Conservation (phyloP, 2,329 filamentous ascomycete species). For the Colletotrichum camelliae region DNA sequence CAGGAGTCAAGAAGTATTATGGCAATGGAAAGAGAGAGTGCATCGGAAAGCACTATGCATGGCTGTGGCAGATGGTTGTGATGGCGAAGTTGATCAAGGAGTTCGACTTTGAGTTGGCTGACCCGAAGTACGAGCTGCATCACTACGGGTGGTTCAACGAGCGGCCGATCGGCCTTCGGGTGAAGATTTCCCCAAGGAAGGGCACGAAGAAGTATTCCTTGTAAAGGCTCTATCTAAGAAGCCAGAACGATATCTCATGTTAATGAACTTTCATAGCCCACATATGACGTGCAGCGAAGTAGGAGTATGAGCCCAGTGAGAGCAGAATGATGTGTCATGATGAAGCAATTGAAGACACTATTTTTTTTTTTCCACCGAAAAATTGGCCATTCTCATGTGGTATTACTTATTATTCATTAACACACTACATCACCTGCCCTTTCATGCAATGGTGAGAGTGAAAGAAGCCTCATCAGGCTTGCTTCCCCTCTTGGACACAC, state of each 20-base stretch:
- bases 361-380: too few species aligned
- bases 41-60: conserved; percentile 56
- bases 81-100: conserved; percentile 48
- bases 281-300: too few species aligned
- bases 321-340: too few species aligned
- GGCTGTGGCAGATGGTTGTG: conserved; percentile 48
- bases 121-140: conserved; percentile 43
- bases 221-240: background rate
- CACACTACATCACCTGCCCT: too few species aligned
- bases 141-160: conserved; percentile 60
- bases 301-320: too few species aligned
- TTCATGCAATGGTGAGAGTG: background rate
- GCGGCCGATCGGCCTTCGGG: conserved; percentile 50
- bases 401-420: background rate
- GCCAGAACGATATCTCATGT: background rate
- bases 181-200: conserved; percentile 45
- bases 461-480: background rate
- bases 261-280: too few species aligned
- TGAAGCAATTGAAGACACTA: background rate
- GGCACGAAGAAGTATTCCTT: background rate
- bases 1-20: conserved; percentile 54
- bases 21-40: conserved; percentile 58
- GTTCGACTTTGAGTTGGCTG: conserved; percentile 50
- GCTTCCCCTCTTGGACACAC: background rate
- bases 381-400: too few species aligned